A percentile compares a stretch with the other conserved stretches of the same genome.
Conservation (phyloP, 1,284 basidiomycete species). For the Puccinia horiana region DNA sequence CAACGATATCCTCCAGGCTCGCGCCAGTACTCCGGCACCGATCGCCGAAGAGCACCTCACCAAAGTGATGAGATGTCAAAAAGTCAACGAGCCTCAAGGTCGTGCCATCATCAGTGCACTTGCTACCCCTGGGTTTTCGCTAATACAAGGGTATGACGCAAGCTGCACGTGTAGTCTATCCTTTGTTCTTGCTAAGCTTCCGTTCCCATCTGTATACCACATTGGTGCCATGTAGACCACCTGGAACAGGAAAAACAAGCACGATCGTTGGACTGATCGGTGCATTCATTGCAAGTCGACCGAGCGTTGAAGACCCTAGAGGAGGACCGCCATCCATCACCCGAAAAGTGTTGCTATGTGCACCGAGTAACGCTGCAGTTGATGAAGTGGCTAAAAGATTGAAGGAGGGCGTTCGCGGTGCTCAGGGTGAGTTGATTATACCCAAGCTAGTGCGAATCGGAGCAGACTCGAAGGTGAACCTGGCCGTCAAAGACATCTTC, state of each 20-base stretch:
- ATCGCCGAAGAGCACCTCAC: conserved; percentile 64
- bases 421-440: conserved; percentile 65
- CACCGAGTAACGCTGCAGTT: conserved; percentile 97
- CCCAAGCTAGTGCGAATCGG: conserved; percentile 89
- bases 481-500: conserved; percentile 80
- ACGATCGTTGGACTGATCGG: conserved; percentile 95
- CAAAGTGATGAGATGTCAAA: conserved; percentile 70
- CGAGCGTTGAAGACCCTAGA: conserved; percentile 55
- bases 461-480: conserved; percentile 74
- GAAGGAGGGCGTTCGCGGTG: conserved; percentile 72
- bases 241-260: conserved; percentile 97
- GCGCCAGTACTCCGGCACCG: conserved; percentile 63
- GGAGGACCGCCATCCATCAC: conserved; percentile 51
- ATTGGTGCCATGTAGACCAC: conserved; percentile 67
- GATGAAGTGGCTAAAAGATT: conserved; percentile 91
- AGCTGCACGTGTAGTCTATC: neutral
- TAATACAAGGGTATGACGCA: conserved; percentile 87
- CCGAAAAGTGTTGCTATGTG: conserved; percentile 84
- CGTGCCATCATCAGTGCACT: conserved; percentile 80
- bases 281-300: conserved; percentile 71
- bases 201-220: neutral
- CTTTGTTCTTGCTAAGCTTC: conserved; percentile 1
- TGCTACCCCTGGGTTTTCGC: conserved; percentile 73
- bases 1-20: conserved; percentile 70
- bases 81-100: conserved; percentile 92